Evolutionary conservation across 2,329 filamentous ascomycete species (phyloP).

Genomic region (Beauveria asiatica): DNA sequence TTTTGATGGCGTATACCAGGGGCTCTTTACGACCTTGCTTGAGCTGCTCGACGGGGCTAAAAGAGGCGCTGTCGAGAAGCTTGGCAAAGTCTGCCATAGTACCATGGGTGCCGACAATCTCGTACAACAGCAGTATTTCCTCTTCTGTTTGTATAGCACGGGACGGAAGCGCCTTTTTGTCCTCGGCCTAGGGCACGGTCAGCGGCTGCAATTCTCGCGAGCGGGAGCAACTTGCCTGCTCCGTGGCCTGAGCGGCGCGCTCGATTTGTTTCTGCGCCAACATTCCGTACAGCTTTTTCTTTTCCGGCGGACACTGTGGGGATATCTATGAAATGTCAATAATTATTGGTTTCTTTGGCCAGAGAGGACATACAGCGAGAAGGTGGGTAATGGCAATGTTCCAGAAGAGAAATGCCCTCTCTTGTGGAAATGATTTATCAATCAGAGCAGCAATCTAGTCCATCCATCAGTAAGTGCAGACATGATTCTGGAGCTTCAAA

Average conservation of each 20-base stretch:
- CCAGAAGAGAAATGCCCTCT: conserved; percentile 43
- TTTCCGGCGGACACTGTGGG: conserved; percentile 37
- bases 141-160: conserved; percentile 37
- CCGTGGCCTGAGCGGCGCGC: conserved; percentile 37
- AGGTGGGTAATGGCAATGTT: conserved; percentile 46
- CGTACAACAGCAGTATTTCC: conserved; percentile 41
- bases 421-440: conserved; percentile 41
- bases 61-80: conserved; percentile 28
- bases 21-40: conserved; percentile 38
- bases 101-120: conserved; percentile 36
- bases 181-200: conserved; percentile 9
- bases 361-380: conserved; percentile 35
- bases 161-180: conserved; percentile 16
- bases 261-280: conserved; percentile 44
- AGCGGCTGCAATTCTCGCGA: not conserved
- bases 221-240: conserved; percentile 27
- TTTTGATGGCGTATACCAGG: conserved; percentile 31
- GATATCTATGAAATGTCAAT: conserved; percentile 28
- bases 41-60: conserved; percentile 37
- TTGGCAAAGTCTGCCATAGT: conserved; percentile 32
- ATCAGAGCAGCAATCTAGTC: conserved; percentile 44
- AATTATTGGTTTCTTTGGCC: too few species aligned
- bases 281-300: conserved; percentile 43
- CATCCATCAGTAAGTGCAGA: not conserved
- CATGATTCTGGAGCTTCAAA: not conserved